Evolutionary conservation across 352 stramenopile species (phyloP).

Genomic region (Globisporangium splendens): DNA sequence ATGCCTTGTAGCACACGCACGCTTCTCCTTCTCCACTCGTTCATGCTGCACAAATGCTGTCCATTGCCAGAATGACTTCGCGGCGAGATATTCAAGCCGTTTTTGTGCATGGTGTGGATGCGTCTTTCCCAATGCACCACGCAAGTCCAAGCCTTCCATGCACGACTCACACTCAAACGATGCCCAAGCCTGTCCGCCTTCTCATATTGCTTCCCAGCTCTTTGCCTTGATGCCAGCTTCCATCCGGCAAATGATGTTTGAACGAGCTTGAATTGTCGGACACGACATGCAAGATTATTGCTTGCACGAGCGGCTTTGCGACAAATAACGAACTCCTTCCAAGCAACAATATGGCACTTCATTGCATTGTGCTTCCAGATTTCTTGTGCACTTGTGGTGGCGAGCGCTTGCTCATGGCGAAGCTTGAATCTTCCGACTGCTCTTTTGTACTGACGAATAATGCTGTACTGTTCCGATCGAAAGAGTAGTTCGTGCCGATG

Average conservation of each 20-base stretch:
- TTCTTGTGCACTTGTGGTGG: background rate
- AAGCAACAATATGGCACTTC: background rate
- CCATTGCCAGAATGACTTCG: conserved; percentile 14
- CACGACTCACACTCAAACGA: conserved; percentile 13
- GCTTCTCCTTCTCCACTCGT: conserved; percentile 11
- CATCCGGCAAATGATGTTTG: background rate
- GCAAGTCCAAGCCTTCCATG: conserved; percentile 22
- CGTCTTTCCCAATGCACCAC: conserved; percentile 13
- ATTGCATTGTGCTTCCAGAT: background rate
- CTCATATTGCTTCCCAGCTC: conserved; percentile 4
- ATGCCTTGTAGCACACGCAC: conserved; percentile 5
- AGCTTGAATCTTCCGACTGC: background rate
- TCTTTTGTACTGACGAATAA: conserved; percentile 2
- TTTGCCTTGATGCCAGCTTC: conserved; percentile 7
- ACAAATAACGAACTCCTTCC: background rate
- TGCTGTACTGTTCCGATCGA: conserved; percentile 3
- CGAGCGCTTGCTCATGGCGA: background rate
- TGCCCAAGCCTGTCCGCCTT: conserved; percentile 21
- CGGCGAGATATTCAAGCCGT: conserved; percentile 5
- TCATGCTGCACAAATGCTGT: background rate
- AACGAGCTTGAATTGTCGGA: background rate
- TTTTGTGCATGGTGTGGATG: conserved; percentile 8
- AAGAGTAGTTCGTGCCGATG: background rate
- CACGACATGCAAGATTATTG: background rate
- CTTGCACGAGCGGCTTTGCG: background rate